Evolutionary conservation across 1,139 yeast genomes (phyloP).

Genomic region (Suhomyces bokatorum): DNA sequence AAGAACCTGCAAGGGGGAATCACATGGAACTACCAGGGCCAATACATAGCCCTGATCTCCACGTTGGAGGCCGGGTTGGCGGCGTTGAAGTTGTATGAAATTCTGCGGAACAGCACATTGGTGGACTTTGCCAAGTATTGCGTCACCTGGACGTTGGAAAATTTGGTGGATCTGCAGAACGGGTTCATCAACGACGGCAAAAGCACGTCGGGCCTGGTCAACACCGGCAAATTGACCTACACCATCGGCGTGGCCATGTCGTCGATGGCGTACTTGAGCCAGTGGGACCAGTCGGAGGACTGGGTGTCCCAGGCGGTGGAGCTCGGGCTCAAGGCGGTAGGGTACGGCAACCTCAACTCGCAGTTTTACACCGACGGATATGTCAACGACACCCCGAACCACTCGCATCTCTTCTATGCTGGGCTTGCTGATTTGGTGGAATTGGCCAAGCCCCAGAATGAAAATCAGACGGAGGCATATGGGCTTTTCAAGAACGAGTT

Average conservation of each 20-base stretch:
- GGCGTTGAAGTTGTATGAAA: conserved; percentile 28
- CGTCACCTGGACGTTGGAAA: conserved; percentile 27
- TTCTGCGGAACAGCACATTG: conserved; percentile 15
- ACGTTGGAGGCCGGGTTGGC: conserved; percentile 38
- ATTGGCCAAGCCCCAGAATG: conserved; percentile 18
- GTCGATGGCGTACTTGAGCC: conserved; percentile 28
- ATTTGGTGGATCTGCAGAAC: conserved; percentile 31
- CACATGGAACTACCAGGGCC: conserved; percentile 28
- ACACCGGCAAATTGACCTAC: conserved; percentile 38
- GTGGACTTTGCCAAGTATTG: conserved; percentile 26
- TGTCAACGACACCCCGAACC: conserved; percentile 16
- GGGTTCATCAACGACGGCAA: conserved; percentile 36
- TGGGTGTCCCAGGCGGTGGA: conserved; percentile 18
- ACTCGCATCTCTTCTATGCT: conserved; percentile 15
- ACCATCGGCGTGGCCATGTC: conserved; percentile 39
- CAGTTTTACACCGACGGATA: conserved; percentile 16
- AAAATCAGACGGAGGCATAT: conserved; percentile 21
- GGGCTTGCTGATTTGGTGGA: conserved; percentile 19
- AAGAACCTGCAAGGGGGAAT: conserved; percentile 31
- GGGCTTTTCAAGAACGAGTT: conserved; percentile 21
- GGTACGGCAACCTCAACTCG: conserved; percentile 13
- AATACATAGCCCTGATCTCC: conserved; percentile 38
- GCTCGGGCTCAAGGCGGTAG: conserved; percentile 15
- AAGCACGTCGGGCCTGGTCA: conserved; percentile 20
- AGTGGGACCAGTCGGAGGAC: conserved; percentile 12